Evolutionary conservation across 441 rosid species (phyloP).

Genomic region (Rhodomyrtus psidioides): DNA sequence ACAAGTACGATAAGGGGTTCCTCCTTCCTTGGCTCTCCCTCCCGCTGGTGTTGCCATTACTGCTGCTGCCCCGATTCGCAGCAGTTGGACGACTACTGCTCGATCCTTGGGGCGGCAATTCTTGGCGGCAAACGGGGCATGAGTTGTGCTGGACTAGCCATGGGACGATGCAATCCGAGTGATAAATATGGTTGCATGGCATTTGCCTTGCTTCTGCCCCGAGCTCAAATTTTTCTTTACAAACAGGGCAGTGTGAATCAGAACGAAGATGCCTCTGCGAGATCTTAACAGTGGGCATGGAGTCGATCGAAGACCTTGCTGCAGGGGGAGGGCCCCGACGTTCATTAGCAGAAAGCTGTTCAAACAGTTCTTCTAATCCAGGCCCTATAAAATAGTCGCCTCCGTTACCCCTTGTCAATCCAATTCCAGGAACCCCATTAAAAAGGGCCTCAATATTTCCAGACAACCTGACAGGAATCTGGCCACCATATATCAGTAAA

Average conservation of each 20-base stretch:
- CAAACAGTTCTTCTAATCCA: constrained; percentile 75
- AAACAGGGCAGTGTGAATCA: constrained; percentile 84
- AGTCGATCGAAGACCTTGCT: constrained; percentile 55
- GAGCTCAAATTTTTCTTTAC: constrained; percentile 76
- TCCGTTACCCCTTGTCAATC: constrained; percentile 51
- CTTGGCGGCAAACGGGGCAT: constrained; percentile 96
- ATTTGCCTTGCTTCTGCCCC: constrained; percentile 81
- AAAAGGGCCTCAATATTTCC: constrained; percentile 64
- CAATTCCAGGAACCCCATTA: constrained; percentile 59
- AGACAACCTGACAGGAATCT: constrained; percentile 67
- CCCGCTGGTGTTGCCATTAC: constrained; percentile 15
- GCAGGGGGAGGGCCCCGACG: constrained; percentile 78
- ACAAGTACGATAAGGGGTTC: constrained; percentile 52
- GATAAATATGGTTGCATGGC: constrained; percentile 90
- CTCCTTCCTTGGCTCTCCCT: constrained; percentile 58
- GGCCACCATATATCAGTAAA: constrained; percentile 68
- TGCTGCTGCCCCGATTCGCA: constrained; percentile 31
- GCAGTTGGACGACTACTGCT: constrained; percentile 40
- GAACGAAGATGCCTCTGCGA: constrained; percentile 69
- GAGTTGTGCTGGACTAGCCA: constrained; percentile 96
- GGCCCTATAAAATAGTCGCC: constrained; percentile 86
- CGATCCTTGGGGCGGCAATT: constrained; percentile 49
- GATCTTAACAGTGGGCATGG: constrained; percentile 72
- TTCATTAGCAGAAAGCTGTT: constrained; percentile 58
- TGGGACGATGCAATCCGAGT: constrained; percentile 78